Conservation (phyloP, 2,329 filamentous ascomycete species). For the Onygenales sp. region DNA sequence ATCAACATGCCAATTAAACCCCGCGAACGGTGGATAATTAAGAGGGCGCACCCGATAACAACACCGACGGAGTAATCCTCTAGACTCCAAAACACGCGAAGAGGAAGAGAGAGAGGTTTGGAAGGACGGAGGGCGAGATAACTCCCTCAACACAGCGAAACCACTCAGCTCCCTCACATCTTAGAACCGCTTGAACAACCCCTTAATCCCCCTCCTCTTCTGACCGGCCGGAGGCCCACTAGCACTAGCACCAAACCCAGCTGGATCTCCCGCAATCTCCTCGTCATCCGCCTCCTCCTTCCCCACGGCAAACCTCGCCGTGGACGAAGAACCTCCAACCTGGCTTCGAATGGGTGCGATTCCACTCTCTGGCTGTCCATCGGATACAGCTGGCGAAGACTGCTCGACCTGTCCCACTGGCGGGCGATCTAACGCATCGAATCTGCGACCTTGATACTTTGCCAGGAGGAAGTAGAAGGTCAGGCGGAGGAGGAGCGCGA, state of each 20-base stretch:
- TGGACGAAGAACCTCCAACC: no score
- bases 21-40: no score
- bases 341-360: background rate
- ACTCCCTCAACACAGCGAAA: no score
- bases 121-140: no score
- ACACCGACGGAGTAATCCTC: no score
- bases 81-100: no score
- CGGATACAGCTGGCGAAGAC: background rate
- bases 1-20: no score
- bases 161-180: no score
- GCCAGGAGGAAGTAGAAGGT: conserved; percentile 49
- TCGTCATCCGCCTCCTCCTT: background rate
- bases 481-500: conserved; percentile 53
- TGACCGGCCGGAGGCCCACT: background rate
- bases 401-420: conserved; percentile 23
- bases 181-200: no score
- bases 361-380: background rate
- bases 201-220: background rate
- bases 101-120: no score
- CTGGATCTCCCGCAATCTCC: background rate
- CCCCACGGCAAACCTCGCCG: no score
- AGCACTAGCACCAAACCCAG: background rate
- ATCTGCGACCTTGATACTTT: conserved; percentile 50
- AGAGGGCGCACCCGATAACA: no score
- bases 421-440: conserved; percentile 55